Percentiles rank a stretch among this genome's conserved stretches.
Evolutionary conservation across 345 rosid genomes (phyloP).

Genomic region (Punica granatum): DNA sequence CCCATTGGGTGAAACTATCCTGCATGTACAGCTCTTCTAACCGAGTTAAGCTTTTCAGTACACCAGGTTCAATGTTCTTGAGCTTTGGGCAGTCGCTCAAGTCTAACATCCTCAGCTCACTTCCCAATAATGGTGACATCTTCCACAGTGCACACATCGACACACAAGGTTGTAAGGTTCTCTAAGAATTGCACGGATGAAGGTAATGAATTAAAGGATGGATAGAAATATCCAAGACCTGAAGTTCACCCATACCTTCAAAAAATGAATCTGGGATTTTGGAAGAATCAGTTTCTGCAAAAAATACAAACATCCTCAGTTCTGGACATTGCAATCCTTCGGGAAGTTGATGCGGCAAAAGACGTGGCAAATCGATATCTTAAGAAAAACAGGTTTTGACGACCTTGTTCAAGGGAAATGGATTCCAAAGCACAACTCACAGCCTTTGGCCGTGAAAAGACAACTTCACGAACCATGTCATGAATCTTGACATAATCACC

Average conservation of each 20-base stretch:
- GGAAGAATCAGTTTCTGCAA: not conserved
- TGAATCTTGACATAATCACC: conserved; percentile 5
- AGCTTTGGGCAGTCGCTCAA: conserved; percentile 19
- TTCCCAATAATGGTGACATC: conserved; percentile 13
- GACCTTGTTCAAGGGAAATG: conserved; percentile 1
- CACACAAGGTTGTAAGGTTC: conserved; percentile 16
- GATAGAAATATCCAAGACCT: conserved; percentile 13
- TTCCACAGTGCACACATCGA: conserved; percentile 12
- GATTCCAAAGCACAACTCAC: not conserved
- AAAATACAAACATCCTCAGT: conserved; percentile 3
- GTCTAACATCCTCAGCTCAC: not conserved
- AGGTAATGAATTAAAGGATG: conserved; percentile 1
- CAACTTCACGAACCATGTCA: conserved; percentile 24
- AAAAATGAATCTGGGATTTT: conserved; percentile 15
- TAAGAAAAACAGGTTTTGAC: too few relatives aligned
- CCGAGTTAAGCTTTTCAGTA: conserved; percentile 16
- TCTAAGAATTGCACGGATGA: conserved; percentile 2
- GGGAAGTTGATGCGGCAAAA: conserved; percentile 17
- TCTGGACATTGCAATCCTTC: conserved; percentile 14
- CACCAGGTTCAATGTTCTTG: conserved; percentile 18
- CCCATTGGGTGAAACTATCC: conserved; percentile 22
- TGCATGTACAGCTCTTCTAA: conserved; percentile 27
- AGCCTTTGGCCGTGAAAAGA: not conserved
- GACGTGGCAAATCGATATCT: conserved; percentile 1
- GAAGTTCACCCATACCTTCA: conserved; percentile 7